Evolutionary conservation across 2,329 filamentous ascomycete genomes (phyloP), one percentile per base, ranked within the genome.

Genomic region (Xylariaceae sp.): DNA sequence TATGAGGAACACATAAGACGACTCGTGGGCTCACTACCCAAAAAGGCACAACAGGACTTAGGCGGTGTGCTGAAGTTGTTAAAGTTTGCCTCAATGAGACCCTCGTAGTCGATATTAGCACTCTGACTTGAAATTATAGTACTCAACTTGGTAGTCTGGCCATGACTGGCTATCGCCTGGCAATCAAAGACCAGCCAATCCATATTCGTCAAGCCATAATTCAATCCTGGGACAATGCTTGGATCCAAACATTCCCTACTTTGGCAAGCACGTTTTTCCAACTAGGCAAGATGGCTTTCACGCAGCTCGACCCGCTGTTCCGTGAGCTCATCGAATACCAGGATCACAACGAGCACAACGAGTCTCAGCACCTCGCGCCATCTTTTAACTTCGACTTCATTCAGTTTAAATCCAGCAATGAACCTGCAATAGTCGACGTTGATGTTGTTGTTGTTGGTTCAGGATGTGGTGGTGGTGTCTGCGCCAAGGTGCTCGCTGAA

Each of bases 381-480:
- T 74, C 74, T 4, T 82, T 78, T 53, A 72, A 80, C 34, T 89
- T 80, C 63, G 67, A 75, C 1, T 89, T 89, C 60, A 63, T 87
- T 42, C 83, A 88, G 63, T 75, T 87, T 58, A 68, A 65, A 2
- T 67, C 64, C 6, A 57, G 60, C n/a, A 58, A 63, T 5, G 56
- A 75, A 5, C 74, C 82, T 0, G 82, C 85, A 56, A 76, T 78
- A 3, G 73, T 95, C 38, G 83, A 90, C 48, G 87, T 88, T 0
- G 93, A 97, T 67, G 83, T 89, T 0, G 78, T 90, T 14, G 79
- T 90, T 47, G 76, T 90, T 7, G 87, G 87, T 1, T 87, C 83
- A 47, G 87, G 87, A 4, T 89, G 86, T 61, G 87, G 87, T 51
- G 87, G 83, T 16, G 85, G 76, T 2, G 86, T 90, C 0, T 79